Base-by-base conservation (phyloP, 1,139 yeast genomes). In the Sugiyamaella pinicola region DNA sequence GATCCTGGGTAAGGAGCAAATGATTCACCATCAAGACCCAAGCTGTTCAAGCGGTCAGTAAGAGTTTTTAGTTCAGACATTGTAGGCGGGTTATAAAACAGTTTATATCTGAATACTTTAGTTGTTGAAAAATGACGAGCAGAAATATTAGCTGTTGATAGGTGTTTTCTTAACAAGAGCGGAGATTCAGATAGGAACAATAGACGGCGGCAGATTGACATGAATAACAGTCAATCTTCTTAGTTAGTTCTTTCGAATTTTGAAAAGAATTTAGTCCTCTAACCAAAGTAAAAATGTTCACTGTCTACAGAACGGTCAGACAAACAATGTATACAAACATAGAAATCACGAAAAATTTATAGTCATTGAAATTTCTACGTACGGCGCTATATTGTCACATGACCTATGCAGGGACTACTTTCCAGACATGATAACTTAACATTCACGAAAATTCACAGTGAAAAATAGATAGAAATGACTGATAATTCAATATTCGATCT, bases 1-100 rank as follows among this genome's bases (percentile, higher is more conserved):
- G 96, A 83, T 41, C 77, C 80, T 38, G 76, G 76, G 56, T 66
- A 69, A 15, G 63, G 58, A 29, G 56, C 22, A 44, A 54, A 50
- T 15, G 54, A 42, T 10, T 46, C 55, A 21, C 61, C 63, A 37
- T 55, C 45, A 41, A 71, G 56, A 10, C 73, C 74, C 22, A 70
- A 63, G 47, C 61, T 56, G 28, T 62, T 49, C 34, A 71, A 62
- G 49, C 60, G 60, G 12, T 58, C 44, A 22, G 71, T 57, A 41
- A 70, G 56, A 18, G 58, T 56, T 18, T 59, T 56, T 15, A 63
- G 40, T 35, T 65, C 66, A 13, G 70, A 58, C 72, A 69, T 68
- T 21, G 64, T 62, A 21, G 55, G 52, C 18, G 58, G 57, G n/a
- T 51, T 51, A 21, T n/a, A 46, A 15, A 43, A 26, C 35, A 52